Conservation (phyloP, 345 rosid species). For the Sonneratia alba region DNA sequence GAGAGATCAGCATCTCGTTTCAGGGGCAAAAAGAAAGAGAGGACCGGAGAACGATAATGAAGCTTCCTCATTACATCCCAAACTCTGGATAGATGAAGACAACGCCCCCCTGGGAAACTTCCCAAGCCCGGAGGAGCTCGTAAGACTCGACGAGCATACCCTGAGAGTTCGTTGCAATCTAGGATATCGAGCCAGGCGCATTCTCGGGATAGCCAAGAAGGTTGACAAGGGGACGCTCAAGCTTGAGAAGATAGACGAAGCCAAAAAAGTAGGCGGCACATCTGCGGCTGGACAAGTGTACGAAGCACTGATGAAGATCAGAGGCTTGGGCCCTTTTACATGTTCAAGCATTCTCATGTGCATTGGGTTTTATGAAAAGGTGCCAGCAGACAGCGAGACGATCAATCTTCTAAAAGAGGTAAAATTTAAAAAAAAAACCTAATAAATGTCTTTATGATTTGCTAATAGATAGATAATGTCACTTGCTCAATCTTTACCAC, state of each 20-base stretch:
- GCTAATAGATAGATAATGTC: no score
- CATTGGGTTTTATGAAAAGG: slow-evolving; percentile 29
- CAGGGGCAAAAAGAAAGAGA: slow-evolving; percentile 4
- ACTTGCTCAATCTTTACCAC: no score
- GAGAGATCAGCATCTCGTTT: neutral
- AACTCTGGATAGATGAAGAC: neutral
- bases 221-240: slow-evolving; percentile 19
- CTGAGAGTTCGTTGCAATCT: slow-evolving; percentile 26
- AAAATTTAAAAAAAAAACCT: no score
- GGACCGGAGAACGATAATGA: neutral
- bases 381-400: slow-evolving; percentile 45
- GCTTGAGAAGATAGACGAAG: slow-evolving; percentile 14
- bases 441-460: no score
- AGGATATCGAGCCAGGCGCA: slow-evolving; percentile 29
- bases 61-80: neutral
- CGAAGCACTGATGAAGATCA: slow-evolving; percentile 8
- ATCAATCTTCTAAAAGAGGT: slow-evolving; percentile 33
- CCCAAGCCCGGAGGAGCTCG: slow-evolving; percentile 33
- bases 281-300: neutral
- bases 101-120: slow-evolving; percentile 21
- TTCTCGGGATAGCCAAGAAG: slow-evolving; percentile 20
- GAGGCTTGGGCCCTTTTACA: slow-evolving; percentile 34
- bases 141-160: slow-evolving; percentile 10
- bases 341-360: slow-evolving; percentile 38
- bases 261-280: neutral